phyloP scores from a whole-genome alignment of 352 stramenopile species.

The Phytopythium chamaehyphon region DNA sequence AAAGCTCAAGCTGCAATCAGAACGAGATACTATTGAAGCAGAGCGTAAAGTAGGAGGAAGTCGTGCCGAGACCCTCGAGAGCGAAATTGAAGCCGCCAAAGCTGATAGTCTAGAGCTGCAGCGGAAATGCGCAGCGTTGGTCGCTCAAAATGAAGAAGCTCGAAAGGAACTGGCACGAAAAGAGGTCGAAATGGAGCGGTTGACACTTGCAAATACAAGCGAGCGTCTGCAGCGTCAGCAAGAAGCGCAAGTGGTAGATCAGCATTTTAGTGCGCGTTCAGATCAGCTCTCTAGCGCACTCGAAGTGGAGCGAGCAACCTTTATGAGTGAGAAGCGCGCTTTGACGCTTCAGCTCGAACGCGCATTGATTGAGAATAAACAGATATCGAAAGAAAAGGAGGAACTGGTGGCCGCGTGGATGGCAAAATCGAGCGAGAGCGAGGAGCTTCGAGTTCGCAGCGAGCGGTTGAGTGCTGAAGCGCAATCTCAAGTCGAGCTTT shows the following conservation, averaged over 20 bases:
- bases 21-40: constrained; percentile 24
- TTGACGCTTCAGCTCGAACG: constrained; percentile 20
- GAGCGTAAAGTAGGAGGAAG: constrained; percentile 14
- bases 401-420: constrained; percentile 15
- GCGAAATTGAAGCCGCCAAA: constrained; percentile 8
- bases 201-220: constrained; percentile 22
- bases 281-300: constrained; percentile 11
- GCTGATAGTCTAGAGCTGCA: constrained; percentile 20
- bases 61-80: constrained; percentile 11
- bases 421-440: constrained; percentile 35
- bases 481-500: constrained; percentile 41
- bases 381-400: constrained; percentile 26
- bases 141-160: constrained; percentile 27
- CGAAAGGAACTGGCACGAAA: constrained; percentile 36
- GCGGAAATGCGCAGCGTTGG: constrained; percentile 8
- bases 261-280: constrained; percentile 10
- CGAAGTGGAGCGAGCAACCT: constrained; percentile 9
- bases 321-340: constrained; percentile 15
- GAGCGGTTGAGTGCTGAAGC: constrained; percentile 36
- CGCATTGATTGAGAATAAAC: constrained; percentile 14
- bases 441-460: constrained; percentile 38
- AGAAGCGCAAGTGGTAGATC: constrained; percentile 23
- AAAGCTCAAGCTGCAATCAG: constrained; percentile 36
- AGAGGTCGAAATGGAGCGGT: constrained; percentile 46
- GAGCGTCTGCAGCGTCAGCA: constrained; percentile 35